A percentile compares a stretch with the other conserved stretches of the same genome.
Conservation (phyloP, 1,284 basidiomycete species). For the Ustilago xerochloae region DNA sequence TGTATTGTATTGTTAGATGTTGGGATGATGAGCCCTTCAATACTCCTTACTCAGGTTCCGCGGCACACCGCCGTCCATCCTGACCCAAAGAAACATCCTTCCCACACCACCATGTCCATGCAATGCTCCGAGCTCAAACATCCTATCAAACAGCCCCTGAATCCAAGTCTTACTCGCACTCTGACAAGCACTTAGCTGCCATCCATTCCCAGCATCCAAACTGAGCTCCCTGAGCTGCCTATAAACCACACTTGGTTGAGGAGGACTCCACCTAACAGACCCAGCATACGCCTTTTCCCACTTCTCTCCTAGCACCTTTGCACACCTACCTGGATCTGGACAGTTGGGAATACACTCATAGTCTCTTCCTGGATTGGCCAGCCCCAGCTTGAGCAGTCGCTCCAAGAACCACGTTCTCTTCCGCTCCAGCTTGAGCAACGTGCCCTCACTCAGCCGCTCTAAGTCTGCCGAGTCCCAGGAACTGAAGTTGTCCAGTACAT, state of each 20-base stretch:
- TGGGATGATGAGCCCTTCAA: too few species aligned
- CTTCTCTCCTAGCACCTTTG: conserved; percentile 89
- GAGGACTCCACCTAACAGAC: conserved; percentile 87
- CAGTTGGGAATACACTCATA: conserved; percentile 81
- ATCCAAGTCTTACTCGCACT: conserved; percentile 42
- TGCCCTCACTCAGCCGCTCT: conserved; percentile 30
- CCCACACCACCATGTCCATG: conserved; percentile 17
- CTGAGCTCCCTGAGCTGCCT: conserved; percentile 45
- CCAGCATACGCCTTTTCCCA: conserved; percentile 88
- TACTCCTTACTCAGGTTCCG: too few species aligned
- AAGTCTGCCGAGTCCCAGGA: conserved; percentile 53
- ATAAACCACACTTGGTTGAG: conserved; percentile 72
- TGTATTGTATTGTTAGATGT: too few species aligned
- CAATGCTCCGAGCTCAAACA: conserved; percentile 42
- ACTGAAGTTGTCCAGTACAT: conserved; percentile 56
- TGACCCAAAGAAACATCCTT: conserved; percentile 41
- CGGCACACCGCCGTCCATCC: conserved; percentile 18
- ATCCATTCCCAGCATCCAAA: conserved; percentile 17
- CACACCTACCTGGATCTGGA: conserved; percentile 81
- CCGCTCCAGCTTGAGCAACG: conserved; percentile 54
- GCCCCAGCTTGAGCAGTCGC: conserved; percentile 87
- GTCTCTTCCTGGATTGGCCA: conserved; percentile 85
- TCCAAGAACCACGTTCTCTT: conserved; percentile 73
- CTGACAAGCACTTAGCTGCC: conserved; percentile 38
- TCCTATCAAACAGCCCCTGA: conserved; percentile 50